Base-by-base conservation (phyloP, 2,329 filamentous ascomycete species). In the Fusarium transvaalense region DNA sequence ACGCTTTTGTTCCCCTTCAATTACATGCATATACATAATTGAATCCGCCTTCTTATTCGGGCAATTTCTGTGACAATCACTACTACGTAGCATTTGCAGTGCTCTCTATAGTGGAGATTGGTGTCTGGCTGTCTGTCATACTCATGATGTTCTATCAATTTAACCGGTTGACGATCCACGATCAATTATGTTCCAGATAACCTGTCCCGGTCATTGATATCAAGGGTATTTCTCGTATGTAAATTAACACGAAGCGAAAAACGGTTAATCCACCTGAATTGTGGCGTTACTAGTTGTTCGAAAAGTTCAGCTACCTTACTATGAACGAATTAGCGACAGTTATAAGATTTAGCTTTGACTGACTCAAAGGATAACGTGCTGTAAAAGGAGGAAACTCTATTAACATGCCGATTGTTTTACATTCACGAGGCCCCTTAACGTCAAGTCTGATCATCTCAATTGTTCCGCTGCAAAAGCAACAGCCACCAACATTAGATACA, bases 61-160 rank as follows among this genome's bases (percentile, higher is more conserved):
- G 64, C 19, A 4, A 64, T 51, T 54, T 47, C 6, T n/a, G 9
- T 37, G 60, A 35, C 27, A 23, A 65, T 64, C 58, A 67, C 43
- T 60, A 47, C 42, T 43, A 51, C 37, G 56, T 50, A 50, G 23
- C 32, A 50, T 50, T 19, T 25, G n/a, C n/a, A n/a, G n/a, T 25
- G 4, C 21, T 14, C 8, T 9, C 7, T 15, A 9, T 37, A 15
- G 23, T 50, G 46, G 46, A 50, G 32, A 38, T 50, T 27, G 23
- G 17, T 31, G 21, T 8, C 46, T 50, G 23, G 12, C 46, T 50
- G 21, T 35, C 46, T 50, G 21, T 35, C 46, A 47, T 46, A 31
- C 29, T 47, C 29, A 35, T n/a, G 2, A 27, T 37, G 17, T 25
- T 35, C 45, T 50, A n/a, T 50, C 17, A 27, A 27, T 50, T 37